Evolutionary conservation across 768 basidiomycete species (phyloP), one percentile per base, ranked within the genome.

Genomic region (Lactarius evosmus): DNA sequence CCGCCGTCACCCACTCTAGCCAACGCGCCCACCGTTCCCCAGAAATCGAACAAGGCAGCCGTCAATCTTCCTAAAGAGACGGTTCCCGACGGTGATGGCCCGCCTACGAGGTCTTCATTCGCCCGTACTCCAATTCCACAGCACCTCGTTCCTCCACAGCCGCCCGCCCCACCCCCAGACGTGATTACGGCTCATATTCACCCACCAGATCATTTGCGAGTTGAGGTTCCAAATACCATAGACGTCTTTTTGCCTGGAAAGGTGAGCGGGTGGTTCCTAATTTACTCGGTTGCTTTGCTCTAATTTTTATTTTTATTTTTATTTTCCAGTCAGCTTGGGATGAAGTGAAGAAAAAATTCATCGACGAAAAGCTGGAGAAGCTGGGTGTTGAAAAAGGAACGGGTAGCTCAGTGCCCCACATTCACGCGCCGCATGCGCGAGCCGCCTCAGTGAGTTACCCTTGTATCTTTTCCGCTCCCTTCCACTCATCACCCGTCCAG

Each of bases 231-330:
- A 4, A 73, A 79, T 61, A 82, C 84, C 2, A 79, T 93, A 50
- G 90, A 93, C 68, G 91, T 93, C 36, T 92, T 91, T 73, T 77
- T 94, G 32, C 92, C 92, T 16, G 88, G 88, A 58, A 89, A 86
- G 83, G 92, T 90, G 61, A 56, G 79, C 62, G 62, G 56, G 44
- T 59, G 52, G 52, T 56, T 38, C 61, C 3, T 41, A 29, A 50
- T 63, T 6, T 41, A 50, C 30, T 40, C 52, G 56, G 61, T 62
- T 50, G 52, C 34, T 5, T 46, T 11, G 34, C 14, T 65, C 68
- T 22, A 69, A 53, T 56, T 30, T 53, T 58, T 50, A 9, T 63
- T 16, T 49, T 25, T 49, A n/a, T 32, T 8, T 14, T 38, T 38
- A 38, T 38, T 38, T 7, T 14, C 60, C 40, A 94, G 92, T 72